A percentile compares a stretch with the other conserved stretches of the same genome.
Evolutionary conservation across 768 basidiomycete genomes (phyloP).

Genomic region (Boletus rex-veris): DNA sequence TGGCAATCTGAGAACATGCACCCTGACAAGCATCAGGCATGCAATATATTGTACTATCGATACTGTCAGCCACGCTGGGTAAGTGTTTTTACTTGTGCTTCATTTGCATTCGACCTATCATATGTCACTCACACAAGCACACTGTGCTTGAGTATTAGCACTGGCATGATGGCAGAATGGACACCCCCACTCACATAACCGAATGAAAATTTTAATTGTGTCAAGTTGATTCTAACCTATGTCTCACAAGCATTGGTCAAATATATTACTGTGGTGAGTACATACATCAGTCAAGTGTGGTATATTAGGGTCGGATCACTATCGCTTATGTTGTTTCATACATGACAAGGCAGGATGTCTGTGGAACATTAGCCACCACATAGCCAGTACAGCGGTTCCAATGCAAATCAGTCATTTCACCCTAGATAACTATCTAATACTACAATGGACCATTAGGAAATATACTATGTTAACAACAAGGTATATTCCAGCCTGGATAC

Average conservation of each 20-base stretch:
- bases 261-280: too few species aligned
- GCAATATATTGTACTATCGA: neutral
- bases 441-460: neutral
- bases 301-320: neutral
- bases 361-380: neutral
- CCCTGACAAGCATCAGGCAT: too few species aligned
- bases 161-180: too few species aligned
- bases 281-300: too few species aligned
- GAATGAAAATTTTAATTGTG: neutral
- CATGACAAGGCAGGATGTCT: neutral
- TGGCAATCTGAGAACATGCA: too few species aligned
- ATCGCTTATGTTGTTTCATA: neutral
- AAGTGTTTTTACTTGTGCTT: neutral
- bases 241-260: neutral
- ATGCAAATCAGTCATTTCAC: neutral
- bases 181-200: neutral
- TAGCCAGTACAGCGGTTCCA: neutral
- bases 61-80: neutral
- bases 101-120: neutral
- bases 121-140: neutral
- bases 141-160: neutral
- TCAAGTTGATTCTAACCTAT: neutral
- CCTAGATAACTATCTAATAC: neutral
- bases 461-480: neutral
- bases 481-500: neutral